A percentile compares a stretch with the other conserved stretches of the same genome.
Conservation (phyloP, 2,329 filamentous ascomycete species). For the Colletotrichum melonis region DNA sequence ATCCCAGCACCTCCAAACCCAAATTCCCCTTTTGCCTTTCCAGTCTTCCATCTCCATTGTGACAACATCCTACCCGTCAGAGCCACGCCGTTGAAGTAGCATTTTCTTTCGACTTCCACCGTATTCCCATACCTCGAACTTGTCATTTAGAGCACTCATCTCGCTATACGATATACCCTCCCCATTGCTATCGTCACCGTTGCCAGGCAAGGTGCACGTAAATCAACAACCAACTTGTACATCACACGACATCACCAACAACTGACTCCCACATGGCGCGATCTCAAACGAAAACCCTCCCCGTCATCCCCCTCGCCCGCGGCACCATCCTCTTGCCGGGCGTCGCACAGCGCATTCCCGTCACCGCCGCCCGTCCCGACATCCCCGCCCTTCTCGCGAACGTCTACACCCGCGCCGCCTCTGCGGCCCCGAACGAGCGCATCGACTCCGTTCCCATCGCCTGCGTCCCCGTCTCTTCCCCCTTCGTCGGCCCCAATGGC, state of each 20-base stretch:
- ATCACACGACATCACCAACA: slow-evolving; percentile 4
- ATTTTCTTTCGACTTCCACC: slow-evolving; percentile 7
- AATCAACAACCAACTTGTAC: background rate
- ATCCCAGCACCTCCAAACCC: slow-evolving; percentile 10
- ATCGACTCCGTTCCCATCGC: slow-evolving; percentile 81
- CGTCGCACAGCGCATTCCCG: slow-evolving; percentile 84
- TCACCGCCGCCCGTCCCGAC: slow-evolving; percentile 83
- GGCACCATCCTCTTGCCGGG: slow-evolving; percentile 88
- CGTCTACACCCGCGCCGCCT: slow-evolving; percentile 81
- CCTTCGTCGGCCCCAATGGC: slow-evolving; percentile 78
- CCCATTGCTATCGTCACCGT: slow-evolving; percentile 15
- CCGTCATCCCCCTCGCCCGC: slow-evolving; percentile 85
- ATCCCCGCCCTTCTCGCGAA: slow-evolving; percentile 88
- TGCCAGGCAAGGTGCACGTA: slow-evolving; percentile 20
- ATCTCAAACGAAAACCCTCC: slow-evolving; percentile 61
- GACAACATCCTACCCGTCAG: background rate
- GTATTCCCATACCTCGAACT: background rate
- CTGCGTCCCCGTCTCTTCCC: slow-evolving; percentile 87
- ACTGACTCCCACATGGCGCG: slow-evolving; percentile 40
- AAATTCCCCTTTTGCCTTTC: background rate
- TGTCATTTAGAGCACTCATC: background rate
- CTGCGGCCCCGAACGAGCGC: slow-evolving; percentile 72
- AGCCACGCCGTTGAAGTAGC: background rate
- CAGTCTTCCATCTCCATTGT: background rate
- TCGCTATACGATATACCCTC: background rate